A percentile compares a stretch with the other conserved stretches of the same genome.
These are phyloP conservation scores for Vigna unguiculata DNA, from an alignment of 306 rosid species.

Conservation along the genomic window DNA sequence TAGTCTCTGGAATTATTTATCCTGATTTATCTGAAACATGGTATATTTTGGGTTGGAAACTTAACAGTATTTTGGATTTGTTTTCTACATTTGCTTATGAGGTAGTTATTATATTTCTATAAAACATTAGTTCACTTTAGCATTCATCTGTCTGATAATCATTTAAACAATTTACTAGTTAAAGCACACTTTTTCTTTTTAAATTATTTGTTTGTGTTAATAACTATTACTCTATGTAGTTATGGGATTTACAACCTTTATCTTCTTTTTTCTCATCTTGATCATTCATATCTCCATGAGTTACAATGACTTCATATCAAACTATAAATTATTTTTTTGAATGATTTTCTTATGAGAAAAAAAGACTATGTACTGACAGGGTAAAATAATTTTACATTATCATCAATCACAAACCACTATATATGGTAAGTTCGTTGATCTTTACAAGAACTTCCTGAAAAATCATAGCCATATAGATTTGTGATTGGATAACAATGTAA, in stretches of 20 bases:
- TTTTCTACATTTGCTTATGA: constrained; percentile 6
- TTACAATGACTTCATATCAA: constrained; percentile 24
- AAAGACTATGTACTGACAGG: too few species aligned
- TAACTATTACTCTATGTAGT: constrained; percentile 29
- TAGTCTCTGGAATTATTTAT: constrained; percentile 15
- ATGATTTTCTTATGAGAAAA: background rate
- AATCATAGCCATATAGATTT: too few species aligned
- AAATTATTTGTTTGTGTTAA: background rate
- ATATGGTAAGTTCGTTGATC: too few species aligned
- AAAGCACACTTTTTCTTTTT: background rate
- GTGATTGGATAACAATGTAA: too few species aligned
- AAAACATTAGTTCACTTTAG: constrained; percentile 19
- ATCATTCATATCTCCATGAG: constrained; percentile 28
- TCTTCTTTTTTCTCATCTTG: constrained; percentile 16
- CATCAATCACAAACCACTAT: too few species aligned
- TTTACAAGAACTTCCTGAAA: too few species aligned
- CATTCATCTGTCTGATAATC: constrained; percentile 20
- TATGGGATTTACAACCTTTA: constrained; percentile 1
- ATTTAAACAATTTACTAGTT: constrained; percentile 26
- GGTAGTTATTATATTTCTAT: constrained; percentile 6
- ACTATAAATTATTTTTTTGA: constrained; percentile 27
- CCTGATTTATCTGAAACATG: background rate
- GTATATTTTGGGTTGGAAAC: constrained; percentile 16
- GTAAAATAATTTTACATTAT: too few species aligned
- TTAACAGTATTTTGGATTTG: constrained; percentile 20